These are phyloP conservation scores for Picochlorum sp. DNA, from an alignment of 139 green algal genomes.

Conservation along the genomic window DNA sequence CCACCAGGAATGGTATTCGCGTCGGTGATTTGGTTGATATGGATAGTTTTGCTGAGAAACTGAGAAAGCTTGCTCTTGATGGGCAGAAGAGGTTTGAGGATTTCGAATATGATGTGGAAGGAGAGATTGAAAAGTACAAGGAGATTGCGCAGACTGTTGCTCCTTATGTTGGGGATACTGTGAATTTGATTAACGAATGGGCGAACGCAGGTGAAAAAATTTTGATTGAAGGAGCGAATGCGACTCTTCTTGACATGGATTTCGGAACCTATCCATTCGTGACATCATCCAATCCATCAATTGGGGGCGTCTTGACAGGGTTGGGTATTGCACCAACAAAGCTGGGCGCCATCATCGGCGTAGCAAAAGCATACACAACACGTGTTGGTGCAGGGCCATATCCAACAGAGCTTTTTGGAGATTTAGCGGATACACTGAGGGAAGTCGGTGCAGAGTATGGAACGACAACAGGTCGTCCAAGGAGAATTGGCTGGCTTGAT, in stretches of 20 bases:
- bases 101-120: conserved; percentile 78
- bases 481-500: conserved; percentile 96
- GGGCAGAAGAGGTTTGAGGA: conserved; percentile 61
- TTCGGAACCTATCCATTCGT: conserved; percentile 99
- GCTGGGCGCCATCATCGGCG: conserved; percentile 83
- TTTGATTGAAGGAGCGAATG: conserved; percentile 97
- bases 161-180: conserved; percentile 67
- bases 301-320: conserved; percentile 87
- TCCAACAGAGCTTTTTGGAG: conserved; percentile 90
- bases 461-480: conserved; percentile 92
- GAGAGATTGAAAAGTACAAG: conserved; percentile 72
- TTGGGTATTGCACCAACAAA: conserved; percentile 86
- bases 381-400: conserved; percentile 93
- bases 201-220: conserved; percentile 68
- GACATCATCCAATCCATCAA: conserved; percentile 92
- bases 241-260: conserved; percentile 98
- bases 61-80: conserved; percentile 61
- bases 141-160: conserved; percentile 42
- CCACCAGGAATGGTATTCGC: conserved; percentile 87
- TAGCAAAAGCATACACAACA: conserved; percentile 99
- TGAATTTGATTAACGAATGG: conserved; percentile 63
- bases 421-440: conserved; percentile 78
- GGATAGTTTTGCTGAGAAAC: conserved; percentile 60
- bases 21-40: conserved; percentile 76
- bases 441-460: conserved; percentile 86